phyloP scores from a whole-genome alignment of 2,329 filamentous ascomycete genomes.

The Neonectria hederae region DNA sequence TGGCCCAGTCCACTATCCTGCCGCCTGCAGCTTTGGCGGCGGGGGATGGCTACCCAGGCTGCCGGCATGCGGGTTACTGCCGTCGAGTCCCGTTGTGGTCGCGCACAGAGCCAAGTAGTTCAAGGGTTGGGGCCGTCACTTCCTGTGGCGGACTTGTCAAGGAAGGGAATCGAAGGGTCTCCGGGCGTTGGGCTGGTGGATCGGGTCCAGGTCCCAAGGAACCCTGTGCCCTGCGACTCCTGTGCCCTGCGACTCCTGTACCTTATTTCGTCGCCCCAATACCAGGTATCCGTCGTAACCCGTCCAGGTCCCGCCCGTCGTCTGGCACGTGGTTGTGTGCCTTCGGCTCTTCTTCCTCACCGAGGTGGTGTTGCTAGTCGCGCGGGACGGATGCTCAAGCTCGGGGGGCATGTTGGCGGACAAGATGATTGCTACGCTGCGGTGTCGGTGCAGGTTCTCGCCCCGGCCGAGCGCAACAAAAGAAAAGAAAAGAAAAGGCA shows the following conservation, averaged over 20 bases:
- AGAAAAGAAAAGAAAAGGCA: background rate
- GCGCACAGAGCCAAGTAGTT: conserved; percentile 24
- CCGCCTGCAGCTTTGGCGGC: conserved; percentile 26
- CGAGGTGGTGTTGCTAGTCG: background rate
- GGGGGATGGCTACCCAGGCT: conserved; percentile 19
- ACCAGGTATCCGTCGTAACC: background rate
- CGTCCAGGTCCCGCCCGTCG: too few species aligned
- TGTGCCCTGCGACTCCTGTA: background rate
- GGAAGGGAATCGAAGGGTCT: conserved; percentile 14
- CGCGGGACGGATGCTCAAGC: background rate
- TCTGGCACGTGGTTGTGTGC: background rate
- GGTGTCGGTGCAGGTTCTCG: background rate
- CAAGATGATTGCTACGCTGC: background rate
- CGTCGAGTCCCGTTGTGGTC: conserved; percentile 16
- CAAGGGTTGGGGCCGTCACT: conserved; percentile 6
- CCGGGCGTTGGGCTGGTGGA: conserved; percentile 19
- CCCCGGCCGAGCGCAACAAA: background rate
- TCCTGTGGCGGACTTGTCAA: conserved; percentile 14
- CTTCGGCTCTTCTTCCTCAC: background rate
- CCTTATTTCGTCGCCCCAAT: conserved; percentile 6
- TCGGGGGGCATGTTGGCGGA: background rate
- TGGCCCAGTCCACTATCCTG: conserved; percentile 14
- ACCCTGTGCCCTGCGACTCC: background rate
- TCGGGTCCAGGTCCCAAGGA: conserved; percentile 14
- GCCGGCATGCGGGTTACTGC: conserved; percentile 25